Evolutionary conservation across 805 yeast species (phyloP), one percentile per base, ranked within the genome.

Genomic region (Cyberlindnera samutprakarnensis): DNA sequence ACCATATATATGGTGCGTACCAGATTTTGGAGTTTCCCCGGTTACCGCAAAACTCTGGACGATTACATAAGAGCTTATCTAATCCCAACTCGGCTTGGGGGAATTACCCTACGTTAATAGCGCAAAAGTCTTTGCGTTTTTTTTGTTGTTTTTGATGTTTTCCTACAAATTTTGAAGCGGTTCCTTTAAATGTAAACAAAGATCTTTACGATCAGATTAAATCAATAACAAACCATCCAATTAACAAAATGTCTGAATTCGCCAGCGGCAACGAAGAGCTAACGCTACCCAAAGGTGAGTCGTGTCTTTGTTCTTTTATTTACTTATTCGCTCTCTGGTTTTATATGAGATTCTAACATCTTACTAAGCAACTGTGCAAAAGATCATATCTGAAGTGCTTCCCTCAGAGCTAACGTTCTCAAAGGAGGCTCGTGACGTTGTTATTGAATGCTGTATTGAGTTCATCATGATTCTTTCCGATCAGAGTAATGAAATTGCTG

Each of bases 361-460:
- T 13, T 7, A 12, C 32, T n/a, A n/a, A 59, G 98, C 98, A 3
- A 92, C 98, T 0, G 97, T 92, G 2, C 97, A 90, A 54, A 92
- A 92, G 56, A 86, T 92, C 30, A 79, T 92, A 14, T 70, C 87
- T 4, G 98, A 92, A 49, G 83, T 92, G 21, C 65, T 90, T 19
- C 96, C 96, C 13, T 62, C 74, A n/a, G 96, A 88, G 51, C 67
- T 84, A 35, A 77, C 88, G 6, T 86, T 90, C 46, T 76, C 95
- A 25, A 83, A 88, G 45, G 97, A 92, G 43, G 94, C 96, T 3
- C 68, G 96, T 36, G 97, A 90, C 50, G 92, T 95, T 27, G 72
- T 92, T 27, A 90, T 94, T 27, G 96, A 92, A 53, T 90, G 96
- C 56, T 87, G 96, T 48, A 86, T 92, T 35, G 96, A 87, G 59